Percentiles rank a stretch among this genome's conserved stretches.
phyloP scores from a whole-genome alignment of 768 basidiomycete genomes.

The Paxillus involutus region DNA sequence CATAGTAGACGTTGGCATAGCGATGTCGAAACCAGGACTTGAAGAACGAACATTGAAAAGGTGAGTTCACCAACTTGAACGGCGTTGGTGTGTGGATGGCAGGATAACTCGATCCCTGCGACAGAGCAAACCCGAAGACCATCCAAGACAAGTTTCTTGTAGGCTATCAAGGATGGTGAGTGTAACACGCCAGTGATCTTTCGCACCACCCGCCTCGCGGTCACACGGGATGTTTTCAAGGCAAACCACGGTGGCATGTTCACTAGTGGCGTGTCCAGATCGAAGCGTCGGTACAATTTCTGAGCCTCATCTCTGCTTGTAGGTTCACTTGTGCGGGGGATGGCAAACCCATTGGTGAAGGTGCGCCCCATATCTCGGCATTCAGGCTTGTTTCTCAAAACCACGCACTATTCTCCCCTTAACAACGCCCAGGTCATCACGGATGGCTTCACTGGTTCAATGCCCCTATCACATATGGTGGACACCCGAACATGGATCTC shows the following conservation, averaged over 20 bases:
- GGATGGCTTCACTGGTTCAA: conserved; percentile 89
- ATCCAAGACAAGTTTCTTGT: conserved; percentile 85
- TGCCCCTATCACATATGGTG: conserved; percentile 64
- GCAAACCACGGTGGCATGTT: neutral
- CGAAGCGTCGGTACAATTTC: neutral
- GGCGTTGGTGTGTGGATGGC: neutral
- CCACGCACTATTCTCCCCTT: conserved; percentile 9
- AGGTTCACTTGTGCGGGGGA: conserved; percentile 78
- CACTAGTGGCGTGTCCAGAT: neutral
- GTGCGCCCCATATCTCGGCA: conserved; percentile 27
- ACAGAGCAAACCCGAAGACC: conserved; percentile 66
- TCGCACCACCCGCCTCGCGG: neutral
- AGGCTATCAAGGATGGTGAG: conserved; percentile 86
- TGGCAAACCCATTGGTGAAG: conserved; percentile 64
- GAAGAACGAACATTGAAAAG: conserved; percentile 8
- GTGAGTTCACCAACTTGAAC: neutral
- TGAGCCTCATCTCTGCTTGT: neutral
- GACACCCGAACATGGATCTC: conserved; percentile 69
- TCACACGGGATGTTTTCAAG: neutral
- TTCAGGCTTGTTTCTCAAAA: neutral
- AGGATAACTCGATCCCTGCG: neutral
- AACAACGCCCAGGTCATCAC: conserved; percentile 51
- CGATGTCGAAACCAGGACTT: neutral
- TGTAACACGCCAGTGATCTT: neutral
- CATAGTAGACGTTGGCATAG: neutral